These are phyloP conservation scores for Candida peoriensis DNA, from an alignment of 805 yeast genomes.

Conservation along the genomic window DNA sequence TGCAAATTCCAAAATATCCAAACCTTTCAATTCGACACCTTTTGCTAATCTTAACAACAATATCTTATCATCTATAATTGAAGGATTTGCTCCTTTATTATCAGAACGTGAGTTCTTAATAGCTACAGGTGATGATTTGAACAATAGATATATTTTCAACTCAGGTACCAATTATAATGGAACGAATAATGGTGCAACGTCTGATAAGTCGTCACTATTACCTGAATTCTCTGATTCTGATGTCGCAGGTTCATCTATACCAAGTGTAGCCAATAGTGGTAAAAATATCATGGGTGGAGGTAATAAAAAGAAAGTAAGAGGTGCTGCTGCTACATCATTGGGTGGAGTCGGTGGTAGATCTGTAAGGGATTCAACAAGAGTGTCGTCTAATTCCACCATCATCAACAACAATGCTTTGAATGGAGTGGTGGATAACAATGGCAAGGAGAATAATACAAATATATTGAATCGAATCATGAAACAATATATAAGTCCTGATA, in stretches of 20 bases:
- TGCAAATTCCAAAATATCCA: constrained; percentile 3
- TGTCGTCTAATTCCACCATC: constrained; percentile 2
- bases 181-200: background rate
- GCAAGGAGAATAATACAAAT: constrained; percentile 11
- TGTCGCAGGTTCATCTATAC: background rate
- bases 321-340: too few relatives aligned
- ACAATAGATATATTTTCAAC: constrained; percentile 5
- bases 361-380: constrained; percentile 1
- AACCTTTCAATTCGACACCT: too few relatives aligned
- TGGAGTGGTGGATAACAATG: constrained; percentile 17
- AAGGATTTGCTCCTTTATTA: constrained; percentile 28
- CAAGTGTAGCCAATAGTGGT: background rate
- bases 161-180: background rate
- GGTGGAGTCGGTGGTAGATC: too few relatives aligned
- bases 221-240: background rate
- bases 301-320: background rate
- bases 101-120: constrained; percentile 28
- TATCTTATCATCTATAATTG: constrained; percentile 17
- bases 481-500: constrained; percentile 25
- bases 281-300: background rate
- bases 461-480: constrained; percentile 22
- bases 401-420: constrained; percentile 17
- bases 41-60: background rate
- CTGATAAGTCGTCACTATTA: too few relatives aligned
- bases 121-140: constrained; percentile 23